These are phyloP conservation scores for Tetrahymena elliotti DNA, from an alignment of 73 alveolate species.

Conservation along the genomic window DNA sequence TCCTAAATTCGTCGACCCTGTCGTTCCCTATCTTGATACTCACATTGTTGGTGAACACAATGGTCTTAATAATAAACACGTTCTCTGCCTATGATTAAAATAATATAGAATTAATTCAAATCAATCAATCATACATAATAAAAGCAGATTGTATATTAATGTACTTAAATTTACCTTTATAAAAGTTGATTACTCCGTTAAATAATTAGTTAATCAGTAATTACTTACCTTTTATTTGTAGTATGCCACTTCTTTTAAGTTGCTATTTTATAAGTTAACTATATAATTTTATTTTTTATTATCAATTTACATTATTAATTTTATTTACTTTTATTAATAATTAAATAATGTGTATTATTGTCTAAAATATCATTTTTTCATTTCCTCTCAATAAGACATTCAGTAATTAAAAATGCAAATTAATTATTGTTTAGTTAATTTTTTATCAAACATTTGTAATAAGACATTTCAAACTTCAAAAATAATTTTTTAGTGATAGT, in stretches of 20 bases:
- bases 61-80: constrained; percentile 27
- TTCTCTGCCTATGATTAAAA: neutral
- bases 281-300: neutral
- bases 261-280: neutral
- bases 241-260: neutral
- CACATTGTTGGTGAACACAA: constrained; percentile 57
- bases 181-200: neutral
- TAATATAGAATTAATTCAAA: neutral
- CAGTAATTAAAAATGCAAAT: too few species aligned
- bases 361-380: too few species aligned
- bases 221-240: neutral
- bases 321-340: too few species aligned
- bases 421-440: too few species aligned
- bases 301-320: neutral
- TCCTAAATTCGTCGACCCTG: constrained; percentile 48
- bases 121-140: neutral
- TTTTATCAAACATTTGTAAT: too few species aligned
- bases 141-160: neutral
- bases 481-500: too few species aligned
- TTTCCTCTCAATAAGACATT: too few species aligned
- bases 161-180: neutral
- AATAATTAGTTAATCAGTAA: neutral
- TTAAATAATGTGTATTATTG: too few species aligned
- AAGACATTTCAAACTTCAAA: too few species aligned
- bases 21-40: constrained; percentile 41